These are phyloP conservation scores for Begonia loranthoides DNA, from an alignment of 306 rosid species.

Conservation along the genomic window DNA sequence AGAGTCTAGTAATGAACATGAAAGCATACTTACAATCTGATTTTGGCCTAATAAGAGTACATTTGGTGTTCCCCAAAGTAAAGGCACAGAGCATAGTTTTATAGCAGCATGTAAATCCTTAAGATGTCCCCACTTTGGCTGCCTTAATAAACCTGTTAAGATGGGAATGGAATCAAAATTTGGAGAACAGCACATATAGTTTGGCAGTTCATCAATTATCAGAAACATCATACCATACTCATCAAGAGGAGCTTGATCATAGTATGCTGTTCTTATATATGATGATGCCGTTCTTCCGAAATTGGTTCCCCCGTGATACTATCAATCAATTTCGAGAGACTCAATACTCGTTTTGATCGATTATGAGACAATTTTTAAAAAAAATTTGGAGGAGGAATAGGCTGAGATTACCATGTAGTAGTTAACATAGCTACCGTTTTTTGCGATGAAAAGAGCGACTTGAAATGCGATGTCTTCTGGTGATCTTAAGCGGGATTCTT, in stretches of 20 bases:
- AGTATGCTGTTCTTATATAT: conserved; percentile 6
- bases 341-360: too few species aligned
- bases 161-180: not conserved
- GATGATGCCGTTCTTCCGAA: conserved; percentile 13
- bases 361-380: too few species aligned
- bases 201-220: too few species aligned
- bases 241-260: conserved; percentile 14
- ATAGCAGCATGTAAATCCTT: conserved; percentile 37
- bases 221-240: conserved; percentile 6
- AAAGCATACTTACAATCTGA: conserved; percentile 14
- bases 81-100: conserved; percentile 10
- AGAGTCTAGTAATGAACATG: too few species aligned
- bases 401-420: conserved; percentile 43
- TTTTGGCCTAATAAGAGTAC: conserved; percentile 11
- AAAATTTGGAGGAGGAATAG: too few species aligned
- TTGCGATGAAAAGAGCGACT: conserved; percentile 57
- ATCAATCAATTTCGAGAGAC: too few species aligned
- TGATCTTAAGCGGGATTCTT: conserved; percentile 48
- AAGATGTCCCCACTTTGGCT: conserved; percentile 15
- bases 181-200: too few species aligned
- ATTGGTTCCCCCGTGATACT: conserved; percentile 18
- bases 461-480: conserved; percentile 77
- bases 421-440: conserved; percentile 75
- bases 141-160: conserved; percentile 6
- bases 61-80: conserved; percentile 16